These are phyloP conservation scores for Chimonanthus salicifolius DNA, from an alignment of 164 flowering plant species.

Conservation along the genomic window DNA sequence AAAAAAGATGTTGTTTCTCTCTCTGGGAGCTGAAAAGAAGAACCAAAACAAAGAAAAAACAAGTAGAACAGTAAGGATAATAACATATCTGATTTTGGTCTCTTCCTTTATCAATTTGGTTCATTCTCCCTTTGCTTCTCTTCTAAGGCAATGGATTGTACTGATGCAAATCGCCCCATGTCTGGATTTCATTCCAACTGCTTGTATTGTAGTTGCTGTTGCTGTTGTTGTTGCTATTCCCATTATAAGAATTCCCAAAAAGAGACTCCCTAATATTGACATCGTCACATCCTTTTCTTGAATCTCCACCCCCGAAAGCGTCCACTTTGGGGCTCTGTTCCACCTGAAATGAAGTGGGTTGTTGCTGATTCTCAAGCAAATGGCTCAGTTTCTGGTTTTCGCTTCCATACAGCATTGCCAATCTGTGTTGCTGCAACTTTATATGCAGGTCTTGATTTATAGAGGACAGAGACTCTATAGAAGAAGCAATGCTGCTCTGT, in stretches of 20 bases:
- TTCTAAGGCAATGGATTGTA: constrained; percentile 37
- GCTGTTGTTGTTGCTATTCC: neutral
- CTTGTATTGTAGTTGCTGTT: constrained; percentile 10
- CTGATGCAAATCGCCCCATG: constrained; percentile 45
- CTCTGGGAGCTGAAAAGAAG: neutral
- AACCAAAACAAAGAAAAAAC: neutral
- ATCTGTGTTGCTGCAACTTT: constrained; percentile 78
- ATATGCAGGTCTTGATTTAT: constrained; percentile 85
- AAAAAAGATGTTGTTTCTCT: neutral
- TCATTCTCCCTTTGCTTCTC: neutral
- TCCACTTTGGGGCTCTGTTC: constrained; percentile 37
- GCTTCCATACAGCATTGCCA: constrained; percentile 48
- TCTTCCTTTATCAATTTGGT: neutral
- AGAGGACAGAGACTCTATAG: constrained; percentile 72
- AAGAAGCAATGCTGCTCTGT: constrained; percentile 41
- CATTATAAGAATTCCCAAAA: too few relatives aligned
- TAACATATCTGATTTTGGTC: neutral
- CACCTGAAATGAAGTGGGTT: constrained; percentile 43
- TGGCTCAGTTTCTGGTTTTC: constrained; percentile 20
- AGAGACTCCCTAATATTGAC: too few relatives aligned
- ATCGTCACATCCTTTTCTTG: too few relatives aligned
- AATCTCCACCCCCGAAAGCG: neutral
- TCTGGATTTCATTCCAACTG: constrained; percentile 43
- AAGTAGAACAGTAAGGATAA: neutral
- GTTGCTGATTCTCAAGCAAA: constrained; percentile 21